Percentiles rank a stretch among this genome's conserved stretches.
Conservation (phyloP, 2,329 filamentous ascomycete genomes). For the Rhytidhysteron rufulum region DNA sequence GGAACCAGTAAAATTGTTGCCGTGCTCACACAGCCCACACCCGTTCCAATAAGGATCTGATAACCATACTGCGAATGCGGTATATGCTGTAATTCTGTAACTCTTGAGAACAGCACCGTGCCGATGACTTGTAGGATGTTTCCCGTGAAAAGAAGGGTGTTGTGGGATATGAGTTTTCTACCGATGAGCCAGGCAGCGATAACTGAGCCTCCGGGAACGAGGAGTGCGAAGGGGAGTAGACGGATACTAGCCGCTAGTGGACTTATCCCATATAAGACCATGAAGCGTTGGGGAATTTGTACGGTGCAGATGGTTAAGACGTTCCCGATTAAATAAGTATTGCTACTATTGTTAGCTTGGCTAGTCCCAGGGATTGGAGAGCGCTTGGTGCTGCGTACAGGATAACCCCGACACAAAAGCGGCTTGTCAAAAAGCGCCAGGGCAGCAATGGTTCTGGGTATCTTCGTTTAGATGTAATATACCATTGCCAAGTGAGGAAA, state of each 20-base stretch:
- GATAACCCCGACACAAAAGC: constrained; percentile 7
- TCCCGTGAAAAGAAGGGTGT: constrained; percentile 8
- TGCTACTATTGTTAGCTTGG: constrained; percentile 5
- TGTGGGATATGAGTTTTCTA: constrained; percentile 5
- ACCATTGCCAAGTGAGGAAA: constrained; percentile 15
- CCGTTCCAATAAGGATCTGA: constrained; percentile 11
- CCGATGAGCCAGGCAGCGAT: constrained; percentile 7
- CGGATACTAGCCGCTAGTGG: constrained; percentile 9
- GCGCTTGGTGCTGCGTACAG: constrained; percentile 8
- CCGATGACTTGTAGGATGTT: constrained; percentile 9
- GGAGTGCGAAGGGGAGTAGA: constrained; percentile 12
- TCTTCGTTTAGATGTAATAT: constrained; percentile 6
- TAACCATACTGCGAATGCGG: constrained; percentile 10
- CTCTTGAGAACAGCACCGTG: constrained; percentile 3
- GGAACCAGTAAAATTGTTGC: constrained; percentile 10
- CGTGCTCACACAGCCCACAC: constrained; percentile 8
- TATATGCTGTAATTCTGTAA: constrained; percentile 1
- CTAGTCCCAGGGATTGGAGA: not conserved
- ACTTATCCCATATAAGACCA: constrained; percentile 9
- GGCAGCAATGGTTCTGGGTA: constrained; percentile 11
- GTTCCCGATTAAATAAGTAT: constrained; percentile 9
- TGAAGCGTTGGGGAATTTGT: constrained; percentile 16
- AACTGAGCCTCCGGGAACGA: constrained; percentile 8
- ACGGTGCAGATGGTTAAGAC: constrained; percentile 9
- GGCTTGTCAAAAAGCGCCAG: constrained; percentile 5